Evolutionary conservation across 1,284 basidiomycete species (phyloP), one percentile per base, ranked within the genome.

Genomic region (Testicularia cyperi): DNA sequence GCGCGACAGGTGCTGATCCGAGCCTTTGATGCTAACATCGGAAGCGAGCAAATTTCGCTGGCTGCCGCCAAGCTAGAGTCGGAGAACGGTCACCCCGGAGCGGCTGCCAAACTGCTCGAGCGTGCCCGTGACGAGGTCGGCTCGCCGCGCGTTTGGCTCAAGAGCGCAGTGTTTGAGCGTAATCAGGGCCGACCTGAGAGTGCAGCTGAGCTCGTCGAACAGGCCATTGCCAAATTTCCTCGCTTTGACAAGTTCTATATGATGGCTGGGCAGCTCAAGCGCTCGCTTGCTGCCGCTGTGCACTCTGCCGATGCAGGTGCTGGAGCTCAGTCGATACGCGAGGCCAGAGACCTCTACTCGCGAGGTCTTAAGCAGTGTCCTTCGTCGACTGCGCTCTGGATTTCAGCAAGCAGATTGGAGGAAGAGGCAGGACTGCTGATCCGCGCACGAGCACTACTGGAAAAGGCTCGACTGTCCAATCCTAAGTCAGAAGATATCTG

Each of bases 101-200:
- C 90, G 10, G 94, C 94, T 0, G 80, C 85, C 45, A 86, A 91
- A 77, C 79, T 99, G 43, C 82, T 97, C 48, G 84, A 88, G 42
- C 86, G 92, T 57, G 94, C 94, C 6, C 81, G 92, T 44, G 85
- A 84, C 12, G 88, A 94, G 19, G 92, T 92, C 0, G 87, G 90
- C 68, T 94, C 92, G 0, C 86, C 92, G 66, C 80, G 91, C 75
- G 92, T 92, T 60, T 98, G 94, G 94, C 90, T 97, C 88, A 98
- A 98, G 78, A 91, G 88, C 5, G 92, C 88, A 1, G 88, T 91
- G 1, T 91, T 98, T 64, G 92, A 96, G 74, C 83, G 92, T 4
- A 88, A 94, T 72, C 87, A 92, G 74, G 87, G 87, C 1, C 83
- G 86, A 51, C 79, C 83, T 5, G 81, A 84, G n/a, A 82, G 81